These are phyloP conservation scores for Ophiocordyceps polyrhachis-furcata DNA, from an alignment of 2,329 filamentous ascomycete genomes.

Conservation along the genomic window DNA sequence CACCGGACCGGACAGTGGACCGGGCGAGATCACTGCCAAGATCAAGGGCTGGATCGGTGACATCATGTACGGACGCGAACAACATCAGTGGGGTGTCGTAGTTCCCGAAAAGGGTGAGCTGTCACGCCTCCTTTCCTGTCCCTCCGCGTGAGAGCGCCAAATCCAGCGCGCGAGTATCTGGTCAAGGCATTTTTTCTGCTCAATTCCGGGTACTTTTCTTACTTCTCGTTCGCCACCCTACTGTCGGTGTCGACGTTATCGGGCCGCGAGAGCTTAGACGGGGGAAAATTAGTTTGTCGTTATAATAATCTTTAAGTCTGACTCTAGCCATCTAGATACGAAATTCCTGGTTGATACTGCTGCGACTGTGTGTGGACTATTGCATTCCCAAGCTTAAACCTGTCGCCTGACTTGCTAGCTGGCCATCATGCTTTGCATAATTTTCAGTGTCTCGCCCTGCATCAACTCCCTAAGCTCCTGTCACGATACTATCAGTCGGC, in stretches of 20 bases:
- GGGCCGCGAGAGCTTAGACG: background rate
- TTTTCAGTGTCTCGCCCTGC: slow-evolving; percentile 7
- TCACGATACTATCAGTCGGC: background rate
- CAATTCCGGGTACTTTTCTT: background rate
- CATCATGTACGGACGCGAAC: slow-evolving; percentile 55
- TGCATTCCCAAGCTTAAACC: background rate
- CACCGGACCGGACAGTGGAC: slow-evolving; percentile 29
- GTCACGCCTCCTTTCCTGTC: background rate
- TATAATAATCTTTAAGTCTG: background rate
- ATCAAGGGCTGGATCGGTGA: slow-evolving; percentile 50
- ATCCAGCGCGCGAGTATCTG: background rate
- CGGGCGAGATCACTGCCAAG: slow-evolving; percentile 36
- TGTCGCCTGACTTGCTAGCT: slow-evolving; percentile 3
- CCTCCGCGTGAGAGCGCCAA: background rate
- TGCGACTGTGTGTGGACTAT: background rate
- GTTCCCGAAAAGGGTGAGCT: slow-evolving; percentile 36
- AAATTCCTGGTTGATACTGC: background rate
- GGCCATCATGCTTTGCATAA: slow-evolving; percentile 9
- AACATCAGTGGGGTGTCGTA: slow-evolving; percentile 52
- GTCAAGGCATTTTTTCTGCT: background rate
- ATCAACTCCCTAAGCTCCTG: slow-evolving; percentile 13
- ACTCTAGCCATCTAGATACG: background rate
- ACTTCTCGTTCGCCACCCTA: background rate
- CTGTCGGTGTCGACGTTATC: background rate
- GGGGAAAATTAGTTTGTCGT: background rate